Percentiles rank a stretch among this genome's conserved stretches.
These are phyloP conservation scores for Zasmidium angulare DNA, from an alignment of 2,329 filamentous ascomycete genomes.

Conservation along the genomic window DNA sequence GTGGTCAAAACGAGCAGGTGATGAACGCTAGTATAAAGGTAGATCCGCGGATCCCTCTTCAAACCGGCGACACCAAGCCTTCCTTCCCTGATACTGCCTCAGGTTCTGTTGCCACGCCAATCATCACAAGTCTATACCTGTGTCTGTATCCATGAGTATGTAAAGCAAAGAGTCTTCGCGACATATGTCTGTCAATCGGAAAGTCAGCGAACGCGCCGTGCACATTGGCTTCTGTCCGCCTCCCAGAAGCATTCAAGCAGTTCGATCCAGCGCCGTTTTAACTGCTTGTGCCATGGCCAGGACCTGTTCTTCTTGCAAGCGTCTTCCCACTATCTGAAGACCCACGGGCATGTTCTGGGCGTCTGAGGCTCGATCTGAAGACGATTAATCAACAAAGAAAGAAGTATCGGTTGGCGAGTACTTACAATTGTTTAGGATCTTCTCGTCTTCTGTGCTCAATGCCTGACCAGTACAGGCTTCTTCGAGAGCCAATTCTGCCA, in stretches of 20 bases:
- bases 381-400: slow-evolving; percentile 2
- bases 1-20: no score
- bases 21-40: no score
- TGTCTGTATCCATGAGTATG: no score
- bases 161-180: no score
- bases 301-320: slow-evolving; percentile 29
- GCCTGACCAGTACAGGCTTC: not conserved
- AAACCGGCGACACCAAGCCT: no score
- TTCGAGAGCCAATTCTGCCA: not conserved
- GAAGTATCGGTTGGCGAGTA: not conserved
- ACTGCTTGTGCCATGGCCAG: slow-evolving; percentile 20
- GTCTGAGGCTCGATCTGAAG: slow-evolving; percentile 14
- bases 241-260: not conserved
- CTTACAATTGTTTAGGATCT: slow-evolving; percentile 17
- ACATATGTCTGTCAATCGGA: no score
- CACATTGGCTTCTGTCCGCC: no score
- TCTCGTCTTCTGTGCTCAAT: slow-evolving; percentile 13
- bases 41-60: no score
- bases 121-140: no score
- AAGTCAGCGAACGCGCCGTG: no score
- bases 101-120: no score
- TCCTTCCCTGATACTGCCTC: no score
- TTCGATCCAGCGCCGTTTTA: slow-evolving; percentile 8
- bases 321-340: slow-evolving; percentile 26
- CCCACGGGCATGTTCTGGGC: slow-evolving; percentile 25